Evolutionary conservation across 179 eudicot species (phyloP).

Genomic region (Silene vulgaris): DNA sequence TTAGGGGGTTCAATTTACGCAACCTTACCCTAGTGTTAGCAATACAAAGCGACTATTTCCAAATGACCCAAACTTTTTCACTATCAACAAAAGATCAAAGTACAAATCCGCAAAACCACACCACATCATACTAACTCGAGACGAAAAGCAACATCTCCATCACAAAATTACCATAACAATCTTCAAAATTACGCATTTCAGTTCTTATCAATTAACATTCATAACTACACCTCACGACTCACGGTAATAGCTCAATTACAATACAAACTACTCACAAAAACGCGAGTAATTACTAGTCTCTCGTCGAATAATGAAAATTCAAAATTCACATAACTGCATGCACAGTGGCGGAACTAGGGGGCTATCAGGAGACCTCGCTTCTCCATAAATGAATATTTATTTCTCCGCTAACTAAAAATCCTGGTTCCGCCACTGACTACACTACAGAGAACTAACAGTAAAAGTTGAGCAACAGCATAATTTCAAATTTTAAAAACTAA

Average conservation of each 20-base stretch:
- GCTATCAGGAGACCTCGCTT: no score
- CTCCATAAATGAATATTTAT: no score
- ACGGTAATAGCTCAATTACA: no score
- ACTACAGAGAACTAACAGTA: background rate
- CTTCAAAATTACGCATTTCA: background rate
- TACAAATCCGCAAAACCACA: background rate
- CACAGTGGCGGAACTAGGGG: no score
- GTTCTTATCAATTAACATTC: background rate
- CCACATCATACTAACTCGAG: background rate
- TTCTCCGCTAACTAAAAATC: no score
- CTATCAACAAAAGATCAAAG: background rate
- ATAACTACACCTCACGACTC: no score
- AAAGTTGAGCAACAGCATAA: background rate
- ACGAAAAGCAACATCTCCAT: background rate
- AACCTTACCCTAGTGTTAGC: background rate
- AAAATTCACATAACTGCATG: no score
- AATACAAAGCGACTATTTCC: background rate
- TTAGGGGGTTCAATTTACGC: background rate
- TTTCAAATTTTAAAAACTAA: background rate
- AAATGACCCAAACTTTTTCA: background rate
- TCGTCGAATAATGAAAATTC: no score
- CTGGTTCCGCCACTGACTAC: no score
- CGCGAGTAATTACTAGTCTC: no score
- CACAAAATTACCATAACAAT: background rate
- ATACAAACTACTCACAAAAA: no score